Evolutionary conservation across 2,329 filamentous ascomycete species (phyloP), one percentile per base, ranked within the genome.

Genomic region (Talaromyces sp.): DNA sequence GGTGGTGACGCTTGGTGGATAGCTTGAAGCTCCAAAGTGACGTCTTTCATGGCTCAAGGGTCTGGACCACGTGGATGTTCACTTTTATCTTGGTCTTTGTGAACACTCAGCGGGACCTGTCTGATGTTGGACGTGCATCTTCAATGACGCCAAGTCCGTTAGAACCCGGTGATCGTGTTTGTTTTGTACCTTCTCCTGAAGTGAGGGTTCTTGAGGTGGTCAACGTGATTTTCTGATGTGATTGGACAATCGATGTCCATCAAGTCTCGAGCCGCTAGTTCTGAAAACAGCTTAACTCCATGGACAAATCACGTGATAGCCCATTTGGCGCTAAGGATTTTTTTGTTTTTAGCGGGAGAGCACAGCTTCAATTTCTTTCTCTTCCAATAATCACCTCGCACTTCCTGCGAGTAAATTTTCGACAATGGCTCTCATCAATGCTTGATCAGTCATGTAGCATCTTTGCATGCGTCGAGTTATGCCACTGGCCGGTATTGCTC

Each of bases 261-360:
- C 27, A 31, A 31, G 27, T 6, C 5, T 16, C 7, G 5, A 27
- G 3, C 10, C 3, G 16, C 61, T 63, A 63, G 27, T 19, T 33
- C 50, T 6, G 2, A 47, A 31, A 47, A 8, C 14, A 5, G 37
- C 22, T 39, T 63, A 39, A 39, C 48, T 16, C 3, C 3, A 2
- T 24, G 1, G 0, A 6, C 1, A 19, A 16, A 45, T 57, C 61
- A 63, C 39, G 61, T 63, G 61, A 57, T 11, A 6, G 24, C 3
- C 7, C 7, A 27, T 41, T 45, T n/a, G n/a, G 22, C 61, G 61
- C 61, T 63, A 63, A 57, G 39, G 50, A 47, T 5, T 35, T 61
- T 62, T 63, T 63, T 63, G 37, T 63, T 63, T 63, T 57, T 63
- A 56, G 24, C 61, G 61, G 48, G 54, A 63, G 37, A 56, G 41